A percentile compares a stretch with the other conserved stretches of the same genome.
Evolutionary conservation across 2,329 filamentous ascomycete species (phyloP).

Genomic region (Alternaria burnsii): DNA sequence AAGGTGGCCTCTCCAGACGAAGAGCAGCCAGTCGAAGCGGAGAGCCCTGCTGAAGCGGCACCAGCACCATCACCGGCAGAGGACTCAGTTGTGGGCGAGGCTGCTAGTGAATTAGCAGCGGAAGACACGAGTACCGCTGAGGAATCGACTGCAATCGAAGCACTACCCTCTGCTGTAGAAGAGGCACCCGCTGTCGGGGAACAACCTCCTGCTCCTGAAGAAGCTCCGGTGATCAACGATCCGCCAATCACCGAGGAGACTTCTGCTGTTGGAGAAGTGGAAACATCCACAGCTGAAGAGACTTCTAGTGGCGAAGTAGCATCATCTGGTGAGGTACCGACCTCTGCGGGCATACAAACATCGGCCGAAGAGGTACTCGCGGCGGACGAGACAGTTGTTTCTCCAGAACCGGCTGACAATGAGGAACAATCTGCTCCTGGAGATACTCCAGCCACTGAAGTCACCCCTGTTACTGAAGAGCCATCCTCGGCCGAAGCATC

Average conservation of each 20-base stretch:
- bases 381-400: not conserved
- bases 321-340: not conserved
- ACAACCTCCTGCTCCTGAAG: not conserved
- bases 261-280: not conserved
- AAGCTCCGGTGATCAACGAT: not conserved
- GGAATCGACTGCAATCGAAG: not conserved
- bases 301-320: not conserved
- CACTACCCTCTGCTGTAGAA: not conserved
- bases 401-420: not conserved
- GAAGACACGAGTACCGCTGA: not conserved
- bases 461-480: conserved; percentile 2
- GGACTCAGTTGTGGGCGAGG: conserved; percentile 6
- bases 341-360: not conserved
- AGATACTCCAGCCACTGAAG: not conserved
- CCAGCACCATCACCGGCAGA: not conserved
- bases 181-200: not conserved
- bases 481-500: conserved; percentile 1
- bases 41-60: not conserved
- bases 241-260: not conserved
- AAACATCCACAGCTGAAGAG: not conserved
- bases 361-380: not conserved
- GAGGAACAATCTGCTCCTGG: not conserved
- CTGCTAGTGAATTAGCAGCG: not conserved
- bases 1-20: conserved; percentile 1
- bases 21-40: not conserved